phyloP scores from a whole-genome alignment of 2,329 filamentous ascomycete species.

The Diaporthe vexans region DNA sequence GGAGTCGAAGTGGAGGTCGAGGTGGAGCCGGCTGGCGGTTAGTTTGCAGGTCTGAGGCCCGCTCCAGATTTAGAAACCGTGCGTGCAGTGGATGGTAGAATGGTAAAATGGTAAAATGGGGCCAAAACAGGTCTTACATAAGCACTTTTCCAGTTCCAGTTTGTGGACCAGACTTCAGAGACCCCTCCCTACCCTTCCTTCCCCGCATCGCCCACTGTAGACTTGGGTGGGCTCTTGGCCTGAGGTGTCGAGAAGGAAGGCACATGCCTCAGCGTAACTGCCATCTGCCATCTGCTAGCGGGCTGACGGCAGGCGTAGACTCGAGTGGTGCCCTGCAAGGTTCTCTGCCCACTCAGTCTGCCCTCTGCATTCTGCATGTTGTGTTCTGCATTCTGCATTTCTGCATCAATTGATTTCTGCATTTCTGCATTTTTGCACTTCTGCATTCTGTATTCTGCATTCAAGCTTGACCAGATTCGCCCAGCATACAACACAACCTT shows the following conservation, averaged over 20 bases:
- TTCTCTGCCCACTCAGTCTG: neutral
- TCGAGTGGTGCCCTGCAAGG: neutral
- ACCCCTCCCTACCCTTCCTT: no score
- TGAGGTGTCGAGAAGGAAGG: no score
- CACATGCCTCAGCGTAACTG: neutral
- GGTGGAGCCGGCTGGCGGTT: neutral
- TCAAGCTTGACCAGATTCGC: neutral
- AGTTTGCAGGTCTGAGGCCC: neutral
- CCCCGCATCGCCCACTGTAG: neutral
- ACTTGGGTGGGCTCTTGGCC: no score
- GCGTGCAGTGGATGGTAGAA: no score
- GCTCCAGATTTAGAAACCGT: conserved; percentile 32
- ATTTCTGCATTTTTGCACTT: no score
- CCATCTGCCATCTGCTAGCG: neutral
- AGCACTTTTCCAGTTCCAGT: neutral
- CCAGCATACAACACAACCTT: neutral
- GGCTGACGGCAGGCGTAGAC: neutral
- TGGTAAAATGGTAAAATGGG: no score
- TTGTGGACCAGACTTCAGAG: neutral
- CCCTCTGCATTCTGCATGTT: no score
- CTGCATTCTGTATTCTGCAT: neutral
- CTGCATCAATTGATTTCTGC: no score
- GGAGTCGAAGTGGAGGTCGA: neutral
- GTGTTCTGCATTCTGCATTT: neutral
- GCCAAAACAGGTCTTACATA: neutral